A percentile compares a stretch with the other conserved stretches of the same genome.
phyloP scores from a whole-genome alignment of 768 basidiomycete species.

The Clavaria fumosa region DNA sequence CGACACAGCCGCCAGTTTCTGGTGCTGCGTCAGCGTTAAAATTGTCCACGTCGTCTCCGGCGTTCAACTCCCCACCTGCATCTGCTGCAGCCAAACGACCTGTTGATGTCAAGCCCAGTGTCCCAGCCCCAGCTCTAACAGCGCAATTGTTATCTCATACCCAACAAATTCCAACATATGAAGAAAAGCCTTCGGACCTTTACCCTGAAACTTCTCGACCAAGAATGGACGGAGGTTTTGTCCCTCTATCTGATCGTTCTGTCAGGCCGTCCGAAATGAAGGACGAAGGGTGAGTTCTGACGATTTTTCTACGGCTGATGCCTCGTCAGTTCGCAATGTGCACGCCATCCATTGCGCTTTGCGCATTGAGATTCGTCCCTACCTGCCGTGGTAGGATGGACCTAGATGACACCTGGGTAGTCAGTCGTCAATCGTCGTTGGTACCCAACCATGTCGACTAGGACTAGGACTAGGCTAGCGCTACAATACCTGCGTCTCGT shows the following conservation, averaged over 20 bases:
- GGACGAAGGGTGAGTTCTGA: conserved; percentile 83
- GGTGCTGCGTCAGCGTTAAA: too few relatives aligned
- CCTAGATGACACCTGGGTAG: conserved; percentile 20
- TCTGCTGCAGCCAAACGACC: too few relatives aligned
- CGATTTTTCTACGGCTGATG: conserved; percentile 1
- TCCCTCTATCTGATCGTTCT: conserved; percentile 40
- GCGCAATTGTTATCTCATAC: too few relatives aligned
- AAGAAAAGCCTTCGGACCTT: conserved; percentile 25
- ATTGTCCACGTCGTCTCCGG: too few relatives aligned
- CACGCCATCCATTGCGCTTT: too few relatives aligned
- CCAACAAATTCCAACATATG: conserved; percentile 19
- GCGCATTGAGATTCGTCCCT: conserved; percentile 4
- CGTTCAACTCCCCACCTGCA: too few relatives aligned
- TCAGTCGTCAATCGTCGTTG: conserved; percentile 30
- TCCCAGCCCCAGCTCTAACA: too few relatives aligned
- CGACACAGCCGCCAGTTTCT: too few relatives aligned
- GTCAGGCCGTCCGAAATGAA: conserved; percentile 85
- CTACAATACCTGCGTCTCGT: too few relatives aligned
- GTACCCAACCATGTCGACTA: conserved; percentile 40
- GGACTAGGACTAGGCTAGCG: conserved; percentile 50
- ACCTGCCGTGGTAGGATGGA: conserved; percentile 14
- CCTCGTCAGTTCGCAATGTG: too few relatives aligned
- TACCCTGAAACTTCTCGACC: conserved; percentile 27
- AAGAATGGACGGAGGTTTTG: conserved; percentile 30
- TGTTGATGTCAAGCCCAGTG: too few relatives aligned